These are phyloP conservation scores for Porogramme epimiltina DNA, from an alignment of 1,284 basidiomycete species.

Conservation along the genomic window DNA sequence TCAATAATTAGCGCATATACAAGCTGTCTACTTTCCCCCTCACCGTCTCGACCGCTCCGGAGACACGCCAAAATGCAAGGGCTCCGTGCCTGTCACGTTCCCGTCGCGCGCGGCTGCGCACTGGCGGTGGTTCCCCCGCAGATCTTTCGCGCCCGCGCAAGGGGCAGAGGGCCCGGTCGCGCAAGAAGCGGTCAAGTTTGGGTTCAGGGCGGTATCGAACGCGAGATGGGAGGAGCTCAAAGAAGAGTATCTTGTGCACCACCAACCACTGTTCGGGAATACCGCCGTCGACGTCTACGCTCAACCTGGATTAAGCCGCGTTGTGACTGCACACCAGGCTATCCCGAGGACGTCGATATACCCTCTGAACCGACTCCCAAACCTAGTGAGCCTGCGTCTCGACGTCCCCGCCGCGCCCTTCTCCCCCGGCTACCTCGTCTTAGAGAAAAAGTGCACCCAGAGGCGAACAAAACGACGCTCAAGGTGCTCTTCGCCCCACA, in stretches of 20 bases:
- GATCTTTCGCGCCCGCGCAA: not conserved
- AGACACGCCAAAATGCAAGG: conserved; percentile 60
- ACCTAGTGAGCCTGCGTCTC: not conserved
- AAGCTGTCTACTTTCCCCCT: conserved; percentile 55
- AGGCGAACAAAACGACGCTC: conserved; percentile 79
- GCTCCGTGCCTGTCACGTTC: conserved; percentile 70
- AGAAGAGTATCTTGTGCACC: conserved; percentile 64
- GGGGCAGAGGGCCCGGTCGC: not conserved
- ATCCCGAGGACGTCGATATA: not conserved
- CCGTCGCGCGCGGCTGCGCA: conserved; percentile 41
- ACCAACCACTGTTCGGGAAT: conserved; percentile 49
- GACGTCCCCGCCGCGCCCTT: conserved; percentile 42
- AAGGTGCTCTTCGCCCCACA: conserved; percentile 51
- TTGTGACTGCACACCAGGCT: not conserved
- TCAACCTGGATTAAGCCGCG: no score
- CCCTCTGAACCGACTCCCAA: not conserved
- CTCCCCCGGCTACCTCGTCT: conserved; percentile 67
- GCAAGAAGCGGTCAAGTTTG: conserved; percentile 53
- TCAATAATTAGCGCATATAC: no score
- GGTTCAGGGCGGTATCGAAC: conserved; percentile 60
- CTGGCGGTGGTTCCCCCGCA: conserved; percentile 62
- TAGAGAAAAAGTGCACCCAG: conserved; percentile 64
- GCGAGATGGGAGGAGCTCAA: conserved; percentile 60
- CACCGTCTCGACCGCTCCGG: conserved; percentile 62
- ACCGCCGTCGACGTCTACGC: conserved; percentile 21